Evolutionary conservation across 345 rosid genomes (phyloP).

Genomic region (Aquilaria yunnanensis): DNA sequence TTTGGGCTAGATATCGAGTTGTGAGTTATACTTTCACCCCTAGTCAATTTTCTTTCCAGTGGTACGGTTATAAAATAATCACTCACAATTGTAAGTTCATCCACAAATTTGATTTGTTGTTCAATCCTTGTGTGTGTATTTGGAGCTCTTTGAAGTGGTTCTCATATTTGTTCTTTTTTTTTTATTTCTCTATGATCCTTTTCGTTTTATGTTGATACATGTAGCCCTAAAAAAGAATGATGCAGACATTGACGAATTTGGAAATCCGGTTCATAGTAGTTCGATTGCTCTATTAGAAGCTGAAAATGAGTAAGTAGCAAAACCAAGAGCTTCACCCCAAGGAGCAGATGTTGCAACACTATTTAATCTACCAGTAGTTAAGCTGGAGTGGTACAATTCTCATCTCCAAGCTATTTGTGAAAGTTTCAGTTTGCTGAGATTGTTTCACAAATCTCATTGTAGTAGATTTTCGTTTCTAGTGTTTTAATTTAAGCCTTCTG

Average conservation of each 20-base stretch:
- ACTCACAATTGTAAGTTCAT: background rate
- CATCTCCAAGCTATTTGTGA: background rate
- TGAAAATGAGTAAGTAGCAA: conserved; percentile 12
- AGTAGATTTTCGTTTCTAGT: background rate
- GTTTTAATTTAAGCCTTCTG: too few relatives aligned
- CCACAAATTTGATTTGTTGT: conserved; percentile 12
- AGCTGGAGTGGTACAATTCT: conserved; percentile 31
- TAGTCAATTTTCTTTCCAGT: conserved; percentile 5
- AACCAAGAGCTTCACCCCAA: conserved; percentile 12
- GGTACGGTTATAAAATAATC: conserved; percentile 3
- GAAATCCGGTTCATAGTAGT: conserved; percentile 5
- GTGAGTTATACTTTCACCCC: too few relatives aligned
- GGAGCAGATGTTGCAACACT: conserved; percentile 8
- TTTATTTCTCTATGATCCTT: background rate
- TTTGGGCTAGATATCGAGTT: too few relatives aligned
- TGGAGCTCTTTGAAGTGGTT: too few relatives aligned
- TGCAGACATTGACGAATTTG: conserved; percentile 21
- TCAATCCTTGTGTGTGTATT: conserved; percentile 11
- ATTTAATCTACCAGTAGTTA: conserved; percentile 15
- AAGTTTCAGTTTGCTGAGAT: background rate
- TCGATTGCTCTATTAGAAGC: background rate
- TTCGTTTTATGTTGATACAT: conserved; percentile 4
- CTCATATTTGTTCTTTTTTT: background rate
- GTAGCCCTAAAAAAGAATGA: conserved; percentile 26
- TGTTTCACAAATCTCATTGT: background rate